Percentiles rank a stretch among this genome's conserved stretches.
These are phyloP conservation scores for Fusarium musae DNA, from an alignment of 2,329 filamentous ascomycete genomes.

Conservation along the genomic window DNA sequence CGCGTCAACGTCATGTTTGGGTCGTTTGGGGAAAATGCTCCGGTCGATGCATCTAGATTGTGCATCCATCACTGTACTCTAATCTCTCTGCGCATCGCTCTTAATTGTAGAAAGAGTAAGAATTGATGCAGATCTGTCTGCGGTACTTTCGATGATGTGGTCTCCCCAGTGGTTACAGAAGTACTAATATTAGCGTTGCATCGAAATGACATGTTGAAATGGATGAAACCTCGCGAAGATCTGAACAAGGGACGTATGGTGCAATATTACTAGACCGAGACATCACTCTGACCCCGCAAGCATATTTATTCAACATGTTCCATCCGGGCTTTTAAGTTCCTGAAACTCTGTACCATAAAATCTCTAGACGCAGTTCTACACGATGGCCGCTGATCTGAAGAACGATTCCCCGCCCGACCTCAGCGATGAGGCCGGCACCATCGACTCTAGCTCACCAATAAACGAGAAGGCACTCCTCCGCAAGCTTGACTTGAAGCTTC, in stretches of 20 bases:
- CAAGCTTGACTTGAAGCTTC: conserved; percentile 63
- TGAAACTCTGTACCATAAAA: accelerated
- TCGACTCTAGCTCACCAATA: conserved; percentile 44
- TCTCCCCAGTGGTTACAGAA: accelerated
- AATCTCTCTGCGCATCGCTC: neutral
- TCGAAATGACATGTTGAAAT: neutral
- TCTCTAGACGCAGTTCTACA: neutral
- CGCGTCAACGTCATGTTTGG: neutral
- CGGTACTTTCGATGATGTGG: neutral
- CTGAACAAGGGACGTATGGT: conserved; percentile 22
- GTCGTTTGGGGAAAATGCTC: neutral
- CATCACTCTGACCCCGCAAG: neutral
- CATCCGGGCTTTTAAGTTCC: accelerated
- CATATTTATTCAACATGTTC: neutral
- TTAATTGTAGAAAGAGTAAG: neutral
- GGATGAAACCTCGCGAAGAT: conserved; percentile 4
- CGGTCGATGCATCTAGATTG: neutral
- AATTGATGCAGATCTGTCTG: neutral
- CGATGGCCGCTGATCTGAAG: conserved; percentile 5
- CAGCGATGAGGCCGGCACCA: conserved; percentile 29
- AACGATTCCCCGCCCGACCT: conserved; percentile 23
- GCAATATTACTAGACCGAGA: conserved; percentile 1
- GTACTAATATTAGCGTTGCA: neutral
- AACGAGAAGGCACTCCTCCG: conserved; percentile 68
- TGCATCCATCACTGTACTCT: neutral